Evolutionary conservation across 345 rosid genomes (phyloP).

Genomic region (Ceriops zippeliana): DNA sequence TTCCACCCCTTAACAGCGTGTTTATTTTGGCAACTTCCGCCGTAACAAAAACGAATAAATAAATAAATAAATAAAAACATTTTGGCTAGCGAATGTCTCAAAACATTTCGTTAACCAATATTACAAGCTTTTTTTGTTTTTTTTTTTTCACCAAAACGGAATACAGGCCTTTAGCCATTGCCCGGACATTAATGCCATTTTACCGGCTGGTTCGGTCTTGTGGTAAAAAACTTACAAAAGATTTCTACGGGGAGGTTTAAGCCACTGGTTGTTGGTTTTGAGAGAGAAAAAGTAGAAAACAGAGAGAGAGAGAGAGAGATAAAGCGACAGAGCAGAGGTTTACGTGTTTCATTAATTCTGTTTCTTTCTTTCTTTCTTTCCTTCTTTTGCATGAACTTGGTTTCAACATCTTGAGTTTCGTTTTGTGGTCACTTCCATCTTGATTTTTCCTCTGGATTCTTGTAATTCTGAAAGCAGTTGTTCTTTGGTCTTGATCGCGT

Average conservation of each 20-base stretch:
- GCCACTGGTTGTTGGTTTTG: slow-evolving; percentile 28
- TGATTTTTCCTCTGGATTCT: background rate
- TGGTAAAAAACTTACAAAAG: slow-evolving; percentile 26
- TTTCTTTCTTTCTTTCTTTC: background rate
- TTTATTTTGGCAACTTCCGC: too few species aligned
- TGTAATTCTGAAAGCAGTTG: background rate
- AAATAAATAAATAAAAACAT: too few species aligned
- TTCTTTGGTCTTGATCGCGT: too few species aligned
- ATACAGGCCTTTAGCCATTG: slow-evolving; percentile 11
- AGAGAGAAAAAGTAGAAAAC: background rate
- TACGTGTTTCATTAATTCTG: slow-evolving; percentile 21
- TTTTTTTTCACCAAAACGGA: too few species aligned
- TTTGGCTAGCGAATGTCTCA: too few species aligned
- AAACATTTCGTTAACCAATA: too few species aligned
- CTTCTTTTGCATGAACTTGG: slow-evolving; percentile 12
- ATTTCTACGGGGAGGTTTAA: slow-evolving; percentile 47
- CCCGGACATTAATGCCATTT: slow-evolving; percentile 26
- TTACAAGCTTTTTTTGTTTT: too few species aligned
- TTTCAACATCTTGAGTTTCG: too few species aligned
- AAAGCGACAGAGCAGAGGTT: slow-evolving; percentile 21
- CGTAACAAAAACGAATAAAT: too few species aligned
- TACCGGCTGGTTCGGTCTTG: slow-evolving; percentile 38
- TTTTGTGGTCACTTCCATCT: background rate
- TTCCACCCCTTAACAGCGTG: too few species aligned
- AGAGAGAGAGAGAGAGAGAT: slow-evolving; percentile 9